These are phyloP conservation scores for Pythium rhizo-oryzae DNA, from an alignment of 352 stramenopile species.

Conservation along the genomic window DNA sequence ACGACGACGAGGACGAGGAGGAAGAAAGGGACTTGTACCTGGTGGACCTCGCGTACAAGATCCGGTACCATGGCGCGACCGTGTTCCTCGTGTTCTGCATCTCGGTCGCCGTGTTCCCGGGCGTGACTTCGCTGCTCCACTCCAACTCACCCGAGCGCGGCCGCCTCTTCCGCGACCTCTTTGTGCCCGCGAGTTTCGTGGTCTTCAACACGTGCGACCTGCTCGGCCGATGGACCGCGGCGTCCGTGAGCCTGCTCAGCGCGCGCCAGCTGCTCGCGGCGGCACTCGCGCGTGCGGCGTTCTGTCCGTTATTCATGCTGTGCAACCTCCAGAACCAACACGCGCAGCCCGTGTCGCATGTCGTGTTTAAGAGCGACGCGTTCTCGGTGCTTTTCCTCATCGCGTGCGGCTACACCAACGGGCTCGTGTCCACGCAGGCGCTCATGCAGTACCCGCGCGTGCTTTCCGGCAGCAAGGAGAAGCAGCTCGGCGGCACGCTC, in stretches of 20 bases:
- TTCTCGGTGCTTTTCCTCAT: constrained; percentile 61
- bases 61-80: constrained; percentile 57
- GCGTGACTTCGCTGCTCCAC: constrained; percentile 71
- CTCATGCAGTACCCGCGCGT: constrained; percentile 79
- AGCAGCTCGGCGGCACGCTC: constrained; percentile 72
- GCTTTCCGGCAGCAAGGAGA: constrained; percentile 58
- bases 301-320: constrained; percentile 74
- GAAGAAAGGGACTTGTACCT: constrained; percentile 33
- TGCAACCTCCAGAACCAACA: constrained; percentile 80
- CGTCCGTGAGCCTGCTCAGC: constrained; percentile 38
- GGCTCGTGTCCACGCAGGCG: constrained; percentile 66
- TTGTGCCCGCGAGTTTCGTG: constrained; percentile 78
- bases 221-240: constrained; percentile 55
- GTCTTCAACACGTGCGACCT: constrained; percentile 83
- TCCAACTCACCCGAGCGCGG: constrained; percentile 48
- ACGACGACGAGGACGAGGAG: constrained; percentile 15
- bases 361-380: constrained; percentile 78
- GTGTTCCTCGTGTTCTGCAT: constrained; percentile 82
- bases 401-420: constrained; percentile 68
- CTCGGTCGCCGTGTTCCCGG: constrained; percentile 76
- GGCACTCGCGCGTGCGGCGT: constrained; percentile 47
- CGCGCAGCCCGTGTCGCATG: constrained; percentile 59
- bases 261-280: constrained; percentile 37
- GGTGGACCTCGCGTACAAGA: constrained; percentile 34
- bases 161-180: constrained; percentile 63